phyloP scores from a whole-genome alignment of 2,329 filamentous ascomycete species.

The Alternaria infectoria region DNA sequence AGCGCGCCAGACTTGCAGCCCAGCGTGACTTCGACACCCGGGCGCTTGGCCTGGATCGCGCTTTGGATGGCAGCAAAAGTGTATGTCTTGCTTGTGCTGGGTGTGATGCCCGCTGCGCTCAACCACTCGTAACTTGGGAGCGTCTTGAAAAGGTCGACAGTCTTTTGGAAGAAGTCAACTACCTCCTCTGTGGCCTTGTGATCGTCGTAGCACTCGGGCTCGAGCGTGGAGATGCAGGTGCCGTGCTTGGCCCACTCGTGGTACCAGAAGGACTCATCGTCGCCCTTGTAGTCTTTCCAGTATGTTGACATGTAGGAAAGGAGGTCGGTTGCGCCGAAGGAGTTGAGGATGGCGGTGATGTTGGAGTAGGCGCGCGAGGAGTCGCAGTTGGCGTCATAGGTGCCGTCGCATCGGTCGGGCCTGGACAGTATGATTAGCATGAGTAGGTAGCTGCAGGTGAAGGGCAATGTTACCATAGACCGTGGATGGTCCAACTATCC shows the following conservation, averaged over 20 bases:
- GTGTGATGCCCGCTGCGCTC: conserved; percentile 65
- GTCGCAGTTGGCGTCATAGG: conserved; percentile 72
- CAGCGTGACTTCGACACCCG: conserved; percentile 63
- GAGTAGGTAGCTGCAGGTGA: background rate
- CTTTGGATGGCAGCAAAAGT: conserved; percentile 63
- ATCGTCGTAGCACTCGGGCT: conserved; percentile 67
- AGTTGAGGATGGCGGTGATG: conserved; percentile 67
- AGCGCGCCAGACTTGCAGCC: conserved; percentile 61
- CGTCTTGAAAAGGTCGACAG: conserved; percentile 69
- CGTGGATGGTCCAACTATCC: conserved; percentile 77
- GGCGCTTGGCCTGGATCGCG: conserved; percentile 61
- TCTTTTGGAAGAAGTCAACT: conserved; percentile 71
- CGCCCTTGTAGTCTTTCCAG: conserved; percentile 73
- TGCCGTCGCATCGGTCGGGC: conserved; percentile 69
- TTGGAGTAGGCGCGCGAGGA: conserved; percentile 66
- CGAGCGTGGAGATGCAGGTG: conserved; percentile 73
- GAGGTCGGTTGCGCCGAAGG: conserved; percentile 61
- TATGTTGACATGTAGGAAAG: conserved; percentile 72
- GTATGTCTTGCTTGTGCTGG: conserved; percentile 64
- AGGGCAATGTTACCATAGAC: conserved; percentile 61
- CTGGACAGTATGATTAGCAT: conserved; percentile 20
- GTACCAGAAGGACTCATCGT: conserved; percentile 70
- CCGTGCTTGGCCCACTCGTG: conserved; percentile 78
- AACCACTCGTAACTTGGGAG: conserved; percentile 71
- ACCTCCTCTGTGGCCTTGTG: conserved; percentile 67